Conservation (phyloP, 352 stramenopile genomes). For the Pythium apleroticum region DNA sequence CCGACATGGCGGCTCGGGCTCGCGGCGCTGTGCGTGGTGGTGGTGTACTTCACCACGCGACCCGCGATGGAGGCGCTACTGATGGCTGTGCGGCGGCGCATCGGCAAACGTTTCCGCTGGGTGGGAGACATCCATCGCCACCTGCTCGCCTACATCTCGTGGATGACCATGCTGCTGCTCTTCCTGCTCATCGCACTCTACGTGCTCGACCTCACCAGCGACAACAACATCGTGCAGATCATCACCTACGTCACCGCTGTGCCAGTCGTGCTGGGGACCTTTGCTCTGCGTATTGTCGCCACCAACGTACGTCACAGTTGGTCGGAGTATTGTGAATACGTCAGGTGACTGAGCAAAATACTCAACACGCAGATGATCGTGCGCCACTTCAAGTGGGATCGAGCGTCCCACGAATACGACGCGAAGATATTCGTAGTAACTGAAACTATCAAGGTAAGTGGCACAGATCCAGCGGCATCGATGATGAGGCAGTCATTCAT, state of each 20-base stretch:
- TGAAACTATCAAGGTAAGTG: slow-evolving; percentile 55
- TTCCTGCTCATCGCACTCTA: slow-evolving; percentile 52
- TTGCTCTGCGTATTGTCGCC: slow-evolving; percentile 73
- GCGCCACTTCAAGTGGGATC: slow-evolving; percentile 78
- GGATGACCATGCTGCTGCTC: slow-evolving; percentile 51
- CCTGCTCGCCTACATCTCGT: slow-evolving; percentile 77
- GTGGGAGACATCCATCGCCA: slow-evolving; percentile 78
- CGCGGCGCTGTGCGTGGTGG: slow-evolving; percentile 39
- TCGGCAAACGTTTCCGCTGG: slow-evolving; percentile 74
- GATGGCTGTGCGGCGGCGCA: slow-evolving; percentile 42
- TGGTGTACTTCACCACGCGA: slow-evolving; percentile 55
- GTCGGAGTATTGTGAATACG: too few species aligned
- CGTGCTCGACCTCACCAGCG: slow-evolving; percentile 54
- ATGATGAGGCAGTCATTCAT: not conserved
- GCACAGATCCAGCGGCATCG: not conserved
- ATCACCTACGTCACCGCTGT: slow-evolving; percentile 62
- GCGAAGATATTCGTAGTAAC: slow-evolving; percentile 82
- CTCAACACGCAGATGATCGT: slow-evolving; percentile 64
- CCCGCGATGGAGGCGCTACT: slow-evolving; percentile 54
- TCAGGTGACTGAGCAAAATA: too few species aligned
- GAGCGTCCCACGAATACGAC: slow-evolving; percentile 58
- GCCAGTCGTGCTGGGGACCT: slow-evolving; percentile 69
- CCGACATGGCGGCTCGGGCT: slow-evolving; percentile 56
- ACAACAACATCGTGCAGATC: slow-evolving; percentile 47
- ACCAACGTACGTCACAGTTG: slow-evolving; percentile 51